Conservation (phyloP, 2,329 filamentous ascomycete species). For the Escovopsis sp. region DNA sequence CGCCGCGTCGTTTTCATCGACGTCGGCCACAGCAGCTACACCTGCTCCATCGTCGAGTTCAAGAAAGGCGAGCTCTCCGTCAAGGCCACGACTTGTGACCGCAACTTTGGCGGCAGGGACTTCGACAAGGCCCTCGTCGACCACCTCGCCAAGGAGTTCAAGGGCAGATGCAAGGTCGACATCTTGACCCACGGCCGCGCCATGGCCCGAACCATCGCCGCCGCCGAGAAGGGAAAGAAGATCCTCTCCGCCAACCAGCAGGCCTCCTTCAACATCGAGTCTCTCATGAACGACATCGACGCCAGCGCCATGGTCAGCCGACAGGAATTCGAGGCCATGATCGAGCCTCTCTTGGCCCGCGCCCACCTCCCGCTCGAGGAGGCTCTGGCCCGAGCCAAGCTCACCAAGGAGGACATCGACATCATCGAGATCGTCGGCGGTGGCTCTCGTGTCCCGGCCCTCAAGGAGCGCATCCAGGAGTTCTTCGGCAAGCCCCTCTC, state of each 20-base stretch:
- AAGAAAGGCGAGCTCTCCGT: slow-evolving; percentile 91
- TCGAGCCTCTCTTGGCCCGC: slow-evolving; percentile 67
- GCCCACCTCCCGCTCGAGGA: slow-evolving; percentile 67
- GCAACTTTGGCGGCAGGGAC: slow-evolving; percentile 92
- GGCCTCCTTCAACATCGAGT: slow-evolving; percentile 91
- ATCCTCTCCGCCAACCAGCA: slow-evolving; percentile 88
- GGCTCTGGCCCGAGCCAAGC: slow-evolving; percentile 83
- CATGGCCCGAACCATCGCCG: slow-evolving; percentile 68
- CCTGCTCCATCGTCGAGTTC: slow-evolving; percentile 87
- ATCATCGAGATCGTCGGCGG: slow-evolving; percentile 86
- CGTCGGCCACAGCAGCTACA: slow-evolving; percentile 94
- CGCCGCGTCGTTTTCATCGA: slow-evolving; percentile 84
- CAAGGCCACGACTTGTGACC: slow-evolving; percentile 82
- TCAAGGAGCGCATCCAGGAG: slow-evolving; percentile 77
- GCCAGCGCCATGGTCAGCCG: slow-evolving; percentile 80
- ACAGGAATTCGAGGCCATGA: slow-evolving; percentile 82
- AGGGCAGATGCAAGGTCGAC: slow-evolving; percentile 95
- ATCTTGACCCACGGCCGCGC: slow-evolving; percentile 85
- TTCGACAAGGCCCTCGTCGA: slow-evolving; percentile 92
- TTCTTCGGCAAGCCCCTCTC: slow-evolving; percentile 91
- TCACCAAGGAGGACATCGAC: slow-evolving; percentile 86
- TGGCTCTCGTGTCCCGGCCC: slow-evolving; percentile 78
- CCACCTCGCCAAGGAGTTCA: slow-evolving; percentile 90
- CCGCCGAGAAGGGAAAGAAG: slow-evolving; percentile 97
- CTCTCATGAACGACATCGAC: slow-evolving; percentile 94